Percentiles rank a stretch among this genome's conserved stretches.
phyloP scores from a whole-genome alignment of 2,329 filamentous ascomycete genomes.

The Pseudogymnoascus sp. region DNA sequence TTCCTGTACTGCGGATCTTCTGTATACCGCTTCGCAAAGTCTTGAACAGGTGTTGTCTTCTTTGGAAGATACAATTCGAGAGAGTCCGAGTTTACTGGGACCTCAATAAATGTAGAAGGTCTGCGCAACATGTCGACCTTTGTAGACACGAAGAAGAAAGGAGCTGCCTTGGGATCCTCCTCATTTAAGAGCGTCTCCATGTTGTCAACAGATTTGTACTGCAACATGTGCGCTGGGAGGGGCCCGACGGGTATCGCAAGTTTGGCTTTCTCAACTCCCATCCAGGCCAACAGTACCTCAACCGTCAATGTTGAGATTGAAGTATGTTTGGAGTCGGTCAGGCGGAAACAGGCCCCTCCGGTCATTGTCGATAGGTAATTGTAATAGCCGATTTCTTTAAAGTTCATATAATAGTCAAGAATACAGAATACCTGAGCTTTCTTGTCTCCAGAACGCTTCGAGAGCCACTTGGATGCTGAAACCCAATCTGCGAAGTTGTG shows the following conservation, averaged over 20 bases:
- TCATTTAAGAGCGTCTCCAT: neutral
- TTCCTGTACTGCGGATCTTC: slow-evolving; percentile 33
- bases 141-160: neutral
- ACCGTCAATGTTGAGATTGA: neutral
- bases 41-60: slow-evolving; percentile 21
- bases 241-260: neutral
- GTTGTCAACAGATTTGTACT: neutral
- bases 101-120: too few relatives aligned
- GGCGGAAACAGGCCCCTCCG: neutral
- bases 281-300: neutral
- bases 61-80: slow-evolving; percentile 22
- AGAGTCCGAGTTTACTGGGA: neutral
- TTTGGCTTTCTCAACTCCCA: neutral
- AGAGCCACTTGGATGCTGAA: slow-evolving; percentile 30
- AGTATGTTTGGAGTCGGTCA: neutral
- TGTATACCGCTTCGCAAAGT: slow-evolving; percentile 33
- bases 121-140: neutral
- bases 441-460: slow-evolving; percentile 27
- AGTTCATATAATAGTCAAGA: slow-evolving; percentile 23
- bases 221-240: neutral
- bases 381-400: slow-evolving; percentile 12
- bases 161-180: neutral
- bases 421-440: slow-evolving; percentile 40
- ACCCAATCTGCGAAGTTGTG: slow-evolving; percentile 40
- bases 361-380: neutral